Conservation (phyloP, 371 early-diverging fungal species). For the Mortierella polycephala region DNA sequence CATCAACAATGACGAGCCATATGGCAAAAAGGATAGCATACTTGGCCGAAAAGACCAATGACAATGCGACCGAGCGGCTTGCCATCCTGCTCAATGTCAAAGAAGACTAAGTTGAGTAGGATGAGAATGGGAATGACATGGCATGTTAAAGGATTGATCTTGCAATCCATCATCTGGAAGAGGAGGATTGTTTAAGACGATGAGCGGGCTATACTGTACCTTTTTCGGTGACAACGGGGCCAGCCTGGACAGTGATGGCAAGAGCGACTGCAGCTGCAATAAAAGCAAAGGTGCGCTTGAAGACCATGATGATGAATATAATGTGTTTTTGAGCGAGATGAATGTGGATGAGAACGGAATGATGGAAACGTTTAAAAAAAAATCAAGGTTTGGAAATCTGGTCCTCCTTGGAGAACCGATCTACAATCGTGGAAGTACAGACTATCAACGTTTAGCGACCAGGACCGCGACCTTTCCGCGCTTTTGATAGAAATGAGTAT, state of each 20-base stretch:
- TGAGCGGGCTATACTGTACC: constrained; percentile 15
- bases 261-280: constrained; percentile 33
- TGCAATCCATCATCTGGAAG: background rate
- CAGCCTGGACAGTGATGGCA: constrained; percentile 28
- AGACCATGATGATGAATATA: constrained; percentile 20
- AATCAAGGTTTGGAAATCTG: too few species aligned
- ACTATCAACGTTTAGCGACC: too few species aligned
- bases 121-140: background rate
- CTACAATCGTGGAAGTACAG: too few species aligned
- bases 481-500: too few species aligned
- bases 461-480: too few species aligned
- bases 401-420: too few species aligned
- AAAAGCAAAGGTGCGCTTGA: constrained; percentile 36
- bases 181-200: background rate
- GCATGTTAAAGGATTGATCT: background rate
- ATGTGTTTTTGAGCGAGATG: too few species aligned
- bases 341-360: too few species aligned
- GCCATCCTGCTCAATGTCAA: constrained; percentile 91
- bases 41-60: constrained; percentile 84
- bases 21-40: constrained; percentile 20
- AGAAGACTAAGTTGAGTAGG: constrained; percentile 69
- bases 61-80: constrained; percentile 85
- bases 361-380: too few species aligned
- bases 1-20: constrained; percentile 3
- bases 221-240: constrained; percentile 28